A percentile compares a stretch with the other conserved stretches of the same genome.
Conservation (phyloP, 768 basidiomycete species). For the Mrakia gelida region DNA sequence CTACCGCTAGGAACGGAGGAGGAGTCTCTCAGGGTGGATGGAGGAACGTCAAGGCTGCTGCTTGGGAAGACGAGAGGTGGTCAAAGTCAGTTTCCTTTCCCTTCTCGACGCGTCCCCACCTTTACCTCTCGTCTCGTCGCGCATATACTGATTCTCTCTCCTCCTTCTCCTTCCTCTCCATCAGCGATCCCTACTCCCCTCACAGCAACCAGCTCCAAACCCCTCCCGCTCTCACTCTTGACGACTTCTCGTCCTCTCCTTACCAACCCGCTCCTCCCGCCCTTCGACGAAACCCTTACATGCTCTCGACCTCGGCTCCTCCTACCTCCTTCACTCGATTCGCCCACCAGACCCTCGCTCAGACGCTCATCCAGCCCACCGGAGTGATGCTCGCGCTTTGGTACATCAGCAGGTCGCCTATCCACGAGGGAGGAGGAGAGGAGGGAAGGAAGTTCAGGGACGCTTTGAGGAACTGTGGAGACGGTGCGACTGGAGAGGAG, state of each 20-base stretch:
- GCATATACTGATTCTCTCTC: background rate
- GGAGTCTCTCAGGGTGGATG: background rate
- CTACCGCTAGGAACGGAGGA: background rate
- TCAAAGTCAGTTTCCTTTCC: slow-evolving; percentile 2
- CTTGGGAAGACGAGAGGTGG: slow-evolving; percentile 26
- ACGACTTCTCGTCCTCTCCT: slow-evolving; percentile 28
- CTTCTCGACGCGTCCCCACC: background rate
- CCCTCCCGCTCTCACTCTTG: slow-evolving; percentile 25
- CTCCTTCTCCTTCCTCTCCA: background rate
- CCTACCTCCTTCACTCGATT: slow-evolving; percentile 33
- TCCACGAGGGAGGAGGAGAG: slow-evolving; percentile 36
- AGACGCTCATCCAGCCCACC: slow-evolving; percentile 36
- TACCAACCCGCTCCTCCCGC: background rate
- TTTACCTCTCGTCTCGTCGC: background rate
- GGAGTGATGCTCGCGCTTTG: slow-evolving; percentile 36
- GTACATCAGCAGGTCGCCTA: slow-evolving; percentile 35
- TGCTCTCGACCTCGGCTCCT: slow-evolving; percentile 12
- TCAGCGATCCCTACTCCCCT: background rate
- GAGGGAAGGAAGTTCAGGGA: slow-evolving; percentile 33
- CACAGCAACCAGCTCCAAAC: slow-evolving; percentile 8
- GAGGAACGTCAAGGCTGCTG: slow-evolving; percentile 5
- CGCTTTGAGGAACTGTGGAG: slow-evolving; percentile 23
- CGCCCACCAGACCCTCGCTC: slow-evolving; percentile 35
- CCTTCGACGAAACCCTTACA: slow-evolving; percentile 33
- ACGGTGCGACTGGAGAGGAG: slow-evolving; percentile 32